phyloP scores from a whole-genome alignment of 2,329 filamentous ascomycete species.

The Sphaerulina vaccinii region DNA sequence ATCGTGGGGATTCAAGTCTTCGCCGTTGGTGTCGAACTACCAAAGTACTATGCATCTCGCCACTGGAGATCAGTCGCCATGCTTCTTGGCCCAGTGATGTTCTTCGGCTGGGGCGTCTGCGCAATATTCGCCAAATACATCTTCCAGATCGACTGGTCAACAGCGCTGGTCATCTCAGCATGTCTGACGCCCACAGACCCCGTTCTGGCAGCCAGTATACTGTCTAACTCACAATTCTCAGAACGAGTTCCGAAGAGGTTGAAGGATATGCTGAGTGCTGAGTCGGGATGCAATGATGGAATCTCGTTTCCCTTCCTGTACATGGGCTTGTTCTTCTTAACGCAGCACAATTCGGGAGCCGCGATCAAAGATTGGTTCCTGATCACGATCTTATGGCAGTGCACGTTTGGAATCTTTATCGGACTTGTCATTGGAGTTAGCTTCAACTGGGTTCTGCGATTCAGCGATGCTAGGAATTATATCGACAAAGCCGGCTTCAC shows the following conservation, averaged over 20 bases:
- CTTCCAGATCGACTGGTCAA: conserved; percentile 47
- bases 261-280: conserved; percentile 53
- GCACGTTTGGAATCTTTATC: conserved; percentile 48
- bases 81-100: conserved; percentile 54
- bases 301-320: conserved; percentile 58
- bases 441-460: conserved; percentile 51
- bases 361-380: conserved; percentile 54
- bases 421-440: conserved; percentile 49
- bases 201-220: conserved; percentile 54
- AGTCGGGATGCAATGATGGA: conserved; percentile 58
- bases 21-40: conserved; percentile 38
- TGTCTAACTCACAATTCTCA: conserved; percentile 55
- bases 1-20: conserved; percentile 49
- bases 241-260: conserved; percentile 52
- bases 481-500: conserved; percentile 53
- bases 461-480: conserved; percentile 46
- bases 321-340: conserved; percentile 50
- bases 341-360: conserved; percentile 38
- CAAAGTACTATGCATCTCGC: conserved; percentile 48
- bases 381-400: conserved; percentile 57
- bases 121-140: conserved; percentile 48
- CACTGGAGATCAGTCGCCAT: conserved; percentile 54
- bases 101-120: conserved; percentile 50
- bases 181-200: conserved; percentile 59
- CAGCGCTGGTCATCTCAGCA: conserved; percentile 53